Percentiles rank a stretch among this genome's conserved stretches.
These are phyloP conservation scores for Stygiomarasmius scandens DNA, from an alignment of 1,284 basidiomycete genomes.

Conservation along the genomic window DNA sequence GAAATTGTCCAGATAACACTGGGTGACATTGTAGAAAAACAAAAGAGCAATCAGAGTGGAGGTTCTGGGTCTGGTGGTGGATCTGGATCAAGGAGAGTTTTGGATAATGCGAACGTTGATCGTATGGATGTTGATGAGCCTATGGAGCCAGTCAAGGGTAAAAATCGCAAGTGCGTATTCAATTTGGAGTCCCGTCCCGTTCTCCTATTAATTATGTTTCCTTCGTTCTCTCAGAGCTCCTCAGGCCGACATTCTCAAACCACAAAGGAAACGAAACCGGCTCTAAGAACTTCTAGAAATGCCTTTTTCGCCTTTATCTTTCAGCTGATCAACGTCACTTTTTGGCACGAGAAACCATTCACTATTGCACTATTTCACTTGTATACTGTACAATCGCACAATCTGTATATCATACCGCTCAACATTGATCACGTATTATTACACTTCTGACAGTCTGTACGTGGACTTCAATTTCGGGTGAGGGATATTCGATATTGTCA, in stretches of 20 bases:
- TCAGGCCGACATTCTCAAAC: slow-evolving; percentile 37
- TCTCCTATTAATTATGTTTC: not conserved
- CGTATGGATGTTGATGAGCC: slow-evolving; percentile 53
- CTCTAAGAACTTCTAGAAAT: too few species aligned
- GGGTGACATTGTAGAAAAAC: slow-evolving; percentile 57
- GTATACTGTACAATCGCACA: too few species aligned
- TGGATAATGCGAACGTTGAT: slow-evolving; percentile 28
- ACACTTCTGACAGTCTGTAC: too few species aligned
- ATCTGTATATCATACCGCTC: too few species aligned
- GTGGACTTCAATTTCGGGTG: too few species aligned
- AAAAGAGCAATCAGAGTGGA: slow-evolving; percentile 40
- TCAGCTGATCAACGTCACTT: too few species aligned
- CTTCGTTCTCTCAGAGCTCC: slow-evolving; percentile 26
- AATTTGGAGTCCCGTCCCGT: slow-evolving; percentile 4
- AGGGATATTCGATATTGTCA: too few species aligned
- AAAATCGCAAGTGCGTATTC: slow-evolving; percentile 50
- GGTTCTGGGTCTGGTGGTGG: slow-evolving; percentile 26
- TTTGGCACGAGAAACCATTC: too few species aligned
- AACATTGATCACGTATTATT: too few species aligned
- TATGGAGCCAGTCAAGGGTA: slow-evolving; percentile 19
- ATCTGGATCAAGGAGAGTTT: slow-evolving; percentile 19
- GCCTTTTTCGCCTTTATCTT: too few species aligned
- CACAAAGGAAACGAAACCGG: slow-evolving; percentile 47
- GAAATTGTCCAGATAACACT: slow-evolving; percentile 45
- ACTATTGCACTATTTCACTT: too few species aligned